These are phyloP conservation scores for Rhizopus delemar DNA, from an alignment of 371 early-diverging fungal genomes.

Conservation along the genomic window DNA sequence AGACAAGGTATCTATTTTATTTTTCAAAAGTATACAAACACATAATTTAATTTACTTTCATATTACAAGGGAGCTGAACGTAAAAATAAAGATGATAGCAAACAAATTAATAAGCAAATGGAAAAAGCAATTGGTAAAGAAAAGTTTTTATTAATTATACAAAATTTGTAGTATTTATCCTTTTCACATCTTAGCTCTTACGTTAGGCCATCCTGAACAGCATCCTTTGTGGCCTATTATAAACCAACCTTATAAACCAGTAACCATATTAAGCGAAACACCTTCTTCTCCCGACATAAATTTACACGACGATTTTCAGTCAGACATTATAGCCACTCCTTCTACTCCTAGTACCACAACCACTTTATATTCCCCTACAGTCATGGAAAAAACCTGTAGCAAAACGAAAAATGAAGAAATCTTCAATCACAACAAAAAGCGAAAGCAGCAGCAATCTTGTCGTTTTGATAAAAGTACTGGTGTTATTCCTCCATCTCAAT, in stretches of 20 bases:
- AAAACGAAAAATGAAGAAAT: not conserved
- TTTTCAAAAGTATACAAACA: not conserved
- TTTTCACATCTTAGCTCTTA: constrained; percentile 12
- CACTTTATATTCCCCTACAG: not conserved
- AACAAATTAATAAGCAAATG: constrained; percentile 58
- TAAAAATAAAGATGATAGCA: constrained; percentile 65
- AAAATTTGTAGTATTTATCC: not conserved
- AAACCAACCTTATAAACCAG: constrained; percentile 1
- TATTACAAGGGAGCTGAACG: constrained; percentile 55
- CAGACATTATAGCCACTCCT: not conserved
- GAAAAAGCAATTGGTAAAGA: constrained; percentile 39
- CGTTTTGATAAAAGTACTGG: no score
- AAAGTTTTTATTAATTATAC: not conserved
- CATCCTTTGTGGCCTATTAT: constrained; percentile 10
- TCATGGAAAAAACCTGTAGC: no score
- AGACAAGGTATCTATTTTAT: constrained; percentile 60
- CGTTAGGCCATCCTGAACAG: constrained; percentile 14
- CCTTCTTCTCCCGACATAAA: not conserved
- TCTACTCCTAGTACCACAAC: not conserved
- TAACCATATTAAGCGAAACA: constrained; percentile 5
- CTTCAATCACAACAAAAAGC: not conserved
- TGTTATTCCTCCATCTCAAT: no score
- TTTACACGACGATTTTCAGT: not conserved
- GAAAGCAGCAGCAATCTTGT: not conserved
- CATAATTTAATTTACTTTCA: not conserved